These are phyloP conservation scores for Rhodomyrtus tomentosa DNA, from an alignment of 345 rosid genomes.

Conservation along the genomic window DNA sequence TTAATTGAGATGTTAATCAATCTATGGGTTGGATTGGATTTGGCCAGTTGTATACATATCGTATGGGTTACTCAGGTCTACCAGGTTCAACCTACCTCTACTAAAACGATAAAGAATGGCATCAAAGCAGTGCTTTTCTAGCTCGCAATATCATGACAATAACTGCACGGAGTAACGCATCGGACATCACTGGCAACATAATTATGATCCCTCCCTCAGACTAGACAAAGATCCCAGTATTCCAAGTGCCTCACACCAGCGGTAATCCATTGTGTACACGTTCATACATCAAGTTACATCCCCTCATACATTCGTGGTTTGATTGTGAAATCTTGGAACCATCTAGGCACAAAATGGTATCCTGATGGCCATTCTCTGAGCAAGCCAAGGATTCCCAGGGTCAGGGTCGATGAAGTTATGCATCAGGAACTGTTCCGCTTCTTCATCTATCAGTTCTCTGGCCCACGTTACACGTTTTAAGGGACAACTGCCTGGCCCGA, in stretches of 20 bases:
- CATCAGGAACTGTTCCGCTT: conserved; percentile 65
- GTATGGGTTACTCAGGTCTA: background rate
- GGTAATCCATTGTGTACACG: background rate
- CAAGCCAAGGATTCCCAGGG: conserved; percentile 74
- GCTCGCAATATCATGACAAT: background rate
- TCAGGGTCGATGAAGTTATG: conserved; percentile 78
- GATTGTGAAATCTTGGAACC: background rate
- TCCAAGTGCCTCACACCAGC: background rate
- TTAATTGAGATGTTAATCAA: background rate
- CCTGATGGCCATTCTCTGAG: conserved; percentile 59
- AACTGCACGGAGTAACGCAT: background rate
- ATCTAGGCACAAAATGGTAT: conserved; percentile 59
- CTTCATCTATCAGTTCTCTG: conserved; percentile 82
- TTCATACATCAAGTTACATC: background rate
- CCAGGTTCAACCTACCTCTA: background rate
- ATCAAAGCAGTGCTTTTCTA: background rate
- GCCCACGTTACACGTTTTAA: conserved; percentile 67
- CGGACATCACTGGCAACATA: background rate
- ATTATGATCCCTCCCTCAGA: background rate
- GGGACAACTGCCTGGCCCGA: conserved; percentile 76
- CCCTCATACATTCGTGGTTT: background rate
- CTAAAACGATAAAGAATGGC: background rate
- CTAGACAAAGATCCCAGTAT: background rate
- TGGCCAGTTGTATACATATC: background rate
- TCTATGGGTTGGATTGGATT: background rate